Conservation (phyloP, 768 basidiomycete species). For the Suillus ampliporus region DNA sequence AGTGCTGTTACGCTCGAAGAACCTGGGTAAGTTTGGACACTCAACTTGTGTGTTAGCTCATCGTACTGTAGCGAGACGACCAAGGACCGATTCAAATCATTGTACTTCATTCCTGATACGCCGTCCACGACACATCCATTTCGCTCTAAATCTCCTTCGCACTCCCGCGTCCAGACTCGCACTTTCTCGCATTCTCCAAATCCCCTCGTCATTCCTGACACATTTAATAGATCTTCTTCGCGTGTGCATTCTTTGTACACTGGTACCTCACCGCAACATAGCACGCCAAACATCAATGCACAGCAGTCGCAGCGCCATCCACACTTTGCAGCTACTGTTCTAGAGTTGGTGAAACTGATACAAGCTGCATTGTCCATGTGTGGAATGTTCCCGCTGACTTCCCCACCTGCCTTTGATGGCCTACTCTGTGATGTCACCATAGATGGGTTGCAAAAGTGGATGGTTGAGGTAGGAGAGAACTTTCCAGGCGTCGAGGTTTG, state of each 20-base stretch:
- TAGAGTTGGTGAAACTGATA: slow-evolving; percentile 77
- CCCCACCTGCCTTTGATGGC: slow-evolving; percentile 53
- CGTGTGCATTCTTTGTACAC: slow-evolving; percentile 21
- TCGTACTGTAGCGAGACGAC: slow-evolving; percentile 65
- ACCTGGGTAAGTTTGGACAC: slow-evolving; percentile 53
- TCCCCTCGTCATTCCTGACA: slow-evolving; percentile 30
- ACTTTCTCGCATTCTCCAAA: slow-evolving; percentile 35
- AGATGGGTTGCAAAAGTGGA: slow-evolving; percentile 73
- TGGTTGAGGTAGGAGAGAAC: slow-evolving; percentile 64
- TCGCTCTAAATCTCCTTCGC: slow-evolving; percentile 31
- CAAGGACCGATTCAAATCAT: slow-evolving; percentile 77
- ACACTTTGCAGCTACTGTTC: slow-evolving; percentile 67
- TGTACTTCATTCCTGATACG: slow-evolving; percentile 63
- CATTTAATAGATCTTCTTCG: slow-evolving; percentile 27
- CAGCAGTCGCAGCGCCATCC: slow-evolving; percentile 32
- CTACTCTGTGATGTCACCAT: slow-evolving; percentile 80
- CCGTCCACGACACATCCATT: slow-evolving; percentile 26
- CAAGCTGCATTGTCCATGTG: slow-evolving; percentile 76
- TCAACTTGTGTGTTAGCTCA: slow-evolving; percentile 15
- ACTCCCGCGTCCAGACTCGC: slow-evolving; percentile 34
- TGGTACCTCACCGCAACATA: slow-evolving; percentile 25
- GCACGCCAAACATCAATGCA: slow-evolving; percentile 21
- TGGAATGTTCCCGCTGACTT: slow-evolving; percentile 57
- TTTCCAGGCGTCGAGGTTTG: slow-evolving; percentile 64
- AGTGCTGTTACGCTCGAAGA: slow-evolving; percentile 79